Evolutionary conservation across 805 yeast species (phyloP).

Genomic region (Sporopachydermia lactativora): DNA sequence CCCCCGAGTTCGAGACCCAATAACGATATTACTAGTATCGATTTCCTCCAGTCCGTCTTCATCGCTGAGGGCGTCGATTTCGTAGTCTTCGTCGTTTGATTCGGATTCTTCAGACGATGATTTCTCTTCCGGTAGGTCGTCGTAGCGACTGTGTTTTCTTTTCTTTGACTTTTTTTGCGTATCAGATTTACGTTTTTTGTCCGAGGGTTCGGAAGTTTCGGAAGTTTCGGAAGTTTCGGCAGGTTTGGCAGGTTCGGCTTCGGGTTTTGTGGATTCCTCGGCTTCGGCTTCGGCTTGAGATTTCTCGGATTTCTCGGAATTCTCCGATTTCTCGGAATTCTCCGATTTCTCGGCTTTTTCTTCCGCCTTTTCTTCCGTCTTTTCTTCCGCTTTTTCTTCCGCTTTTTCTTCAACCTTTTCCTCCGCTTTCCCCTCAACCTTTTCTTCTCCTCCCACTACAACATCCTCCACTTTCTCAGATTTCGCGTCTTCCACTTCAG

Average conservation of each 20-base stretch:
- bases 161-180: conserved; percentile 25
- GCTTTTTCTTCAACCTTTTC: conserved; percentile 11
- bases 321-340: too few relatives aligned
- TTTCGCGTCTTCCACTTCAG: not conserved
- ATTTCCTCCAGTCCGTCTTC: conserved; percentile 74
- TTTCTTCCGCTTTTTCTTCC: conserved; percentile 8
- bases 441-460: conserved; percentile 7
- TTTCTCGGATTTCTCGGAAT: too few relatives aligned
- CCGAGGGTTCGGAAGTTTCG: conserved; percentile 13
- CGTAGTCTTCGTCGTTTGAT: conserved; percentile 28
- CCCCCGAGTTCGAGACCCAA: conserved; percentile 89
- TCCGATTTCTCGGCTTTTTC: too few relatives aligned
- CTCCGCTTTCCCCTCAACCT: conserved; percentile 7
- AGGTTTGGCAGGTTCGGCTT: conserved; percentile 10
- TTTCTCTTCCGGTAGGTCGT: conserved; percentile 44
- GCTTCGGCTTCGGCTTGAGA: conserved; percentile 3
- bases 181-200: conserved; percentile 16
- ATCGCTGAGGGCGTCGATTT: conserved; percentile 42
- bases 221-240: conserved; percentile 9
- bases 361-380: conserved; percentile 5
- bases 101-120: conserved; percentile 27
- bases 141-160: conserved; percentile 45
- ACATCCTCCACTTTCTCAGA: conserved; percentile 11
- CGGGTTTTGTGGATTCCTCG: conserved; percentile 4
- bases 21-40: conserved; percentile 69